Evolutionary conservation across 78 protist species (phyloP).

Genomic region (Anaeramoeba flamelloides): DNA sequence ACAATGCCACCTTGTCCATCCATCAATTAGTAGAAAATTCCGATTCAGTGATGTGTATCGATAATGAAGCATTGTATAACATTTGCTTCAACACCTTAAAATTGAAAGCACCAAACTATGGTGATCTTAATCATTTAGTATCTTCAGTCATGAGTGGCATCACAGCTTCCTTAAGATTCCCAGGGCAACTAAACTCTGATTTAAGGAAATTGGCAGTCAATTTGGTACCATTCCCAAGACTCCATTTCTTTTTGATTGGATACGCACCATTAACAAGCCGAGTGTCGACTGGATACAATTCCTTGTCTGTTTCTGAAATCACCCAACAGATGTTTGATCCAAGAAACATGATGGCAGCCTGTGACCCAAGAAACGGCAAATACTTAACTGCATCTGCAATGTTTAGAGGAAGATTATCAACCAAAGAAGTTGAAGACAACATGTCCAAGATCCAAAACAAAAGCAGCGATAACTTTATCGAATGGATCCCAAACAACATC

Average conservation of each 20-base stretch:
- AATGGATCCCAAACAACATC: slow-evolving; percentile 98
- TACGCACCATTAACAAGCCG: slow-evolving; percentile 82
- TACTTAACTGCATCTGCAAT: slow-evolving; percentile 88
- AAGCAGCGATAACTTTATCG: slow-evolving; percentile 83
- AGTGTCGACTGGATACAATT: slow-evolving; percentile 57
- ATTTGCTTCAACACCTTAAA: slow-evolving; percentile 80
- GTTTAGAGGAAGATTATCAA: slow-evolving; percentile 85
- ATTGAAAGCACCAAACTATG: slow-evolving; percentile 77
- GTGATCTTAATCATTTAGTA: slow-evolving; percentile 88
- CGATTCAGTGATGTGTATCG: slow-evolving; percentile 76
- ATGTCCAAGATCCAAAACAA: slow-evolving; percentile 81
- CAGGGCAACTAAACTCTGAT: slow-evolving; percentile 93
- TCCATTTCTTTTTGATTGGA: slow-evolving; percentile 92
- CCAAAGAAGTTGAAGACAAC: slow-evolving; percentile 94
- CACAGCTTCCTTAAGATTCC: slow-evolving; percentile 93
- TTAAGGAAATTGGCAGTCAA: slow-evolving; percentile 90
- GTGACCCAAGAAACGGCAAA: slow-evolving; percentile 92
- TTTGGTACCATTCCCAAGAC: slow-evolving; percentile 97
- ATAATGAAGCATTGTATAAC: slow-evolving; percentile 93
- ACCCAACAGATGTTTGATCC: slow-evolving; percentile 95
- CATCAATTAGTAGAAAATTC: slow-evolving; percentile 91
- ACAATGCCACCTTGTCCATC: slow-evolving; percentile 89
- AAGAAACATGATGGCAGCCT: slow-evolving; percentile 95
- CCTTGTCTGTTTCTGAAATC: slow-evolving; percentile 84
- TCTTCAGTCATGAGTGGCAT: slow-evolving; percentile 79